Evolutionary conservation across 495 filamentous ascomycete species (phyloP), one percentile per base, ranked within the genome.

Genomic region (Penicillium maclennaniae): DNA sequence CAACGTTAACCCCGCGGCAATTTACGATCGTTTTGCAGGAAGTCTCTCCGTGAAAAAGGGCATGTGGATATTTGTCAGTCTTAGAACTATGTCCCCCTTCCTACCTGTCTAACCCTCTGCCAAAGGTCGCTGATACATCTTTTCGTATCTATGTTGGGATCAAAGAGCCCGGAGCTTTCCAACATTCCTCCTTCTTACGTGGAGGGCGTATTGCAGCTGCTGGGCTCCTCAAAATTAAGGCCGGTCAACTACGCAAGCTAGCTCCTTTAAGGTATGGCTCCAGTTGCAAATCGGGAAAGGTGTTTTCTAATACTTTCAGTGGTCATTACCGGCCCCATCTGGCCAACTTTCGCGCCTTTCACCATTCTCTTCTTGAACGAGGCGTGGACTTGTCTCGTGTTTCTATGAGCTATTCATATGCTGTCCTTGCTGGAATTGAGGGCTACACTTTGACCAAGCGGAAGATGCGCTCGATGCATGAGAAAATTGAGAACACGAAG

Each of bases 81-180:
- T 0, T 17, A 6, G 10, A 8, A 17, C 7, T 16, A 7, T n/a
- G 3, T 1, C 3, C 14, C 1, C 6, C 16, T 2, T 19, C 6
- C 19, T 3, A 5, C 21, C 3, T 12, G 7, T n/a, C 39, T 1
- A 10, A 9, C 14, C 8, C 12, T 27, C 1, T 9, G 19, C 14
- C 23, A 23, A 23, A 73, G 71, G 71, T 74, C n/a, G 71, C 71
- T 28, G 91, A 97, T 69, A 92, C 89, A 0, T 87, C 83, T 2
- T 92, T 89, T 60, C 83, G 92, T 7, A 75, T 96, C 0, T 96
- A 96, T 71, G 81, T 96, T 36, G 91, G 89, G 41, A 93, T 97
- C 69, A 96, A 97, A 60, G 84, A 88, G 63, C 83, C 82, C 25
- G 92, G 92, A 25, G 82, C 87, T 7, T 97, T 97, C 63, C 92